Base-by-base conservation (phyloP, 1,139 yeast genomes). In the Yamadazyma mexicana region DNA sequence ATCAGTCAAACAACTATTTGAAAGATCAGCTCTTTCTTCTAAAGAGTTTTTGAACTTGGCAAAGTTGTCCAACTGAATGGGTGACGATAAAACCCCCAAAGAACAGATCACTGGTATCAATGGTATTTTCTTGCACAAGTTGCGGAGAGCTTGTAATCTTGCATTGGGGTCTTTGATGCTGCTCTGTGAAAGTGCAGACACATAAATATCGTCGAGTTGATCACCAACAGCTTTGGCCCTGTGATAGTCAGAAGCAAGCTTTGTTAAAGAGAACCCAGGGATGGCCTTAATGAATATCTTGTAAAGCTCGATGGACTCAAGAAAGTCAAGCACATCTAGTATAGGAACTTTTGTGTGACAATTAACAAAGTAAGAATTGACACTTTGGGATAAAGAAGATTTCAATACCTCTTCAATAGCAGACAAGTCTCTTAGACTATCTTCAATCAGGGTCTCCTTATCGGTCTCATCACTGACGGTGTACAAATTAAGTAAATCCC, bases 261-360 rank as follows among this genome's bases (percentile, higher is more conserved):
- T 43, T 10, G 53, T 18, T 35, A 68, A 55, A 5, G 63, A 51
- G 22, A 62, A 45, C 4, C 42, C 34, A 1, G 58, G 56, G 22
- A 59, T 54, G 15, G 51, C 43, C 29, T 34, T 40, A 14, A 35
- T 34, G n/a, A 67, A 44, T 12, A 56, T 31, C 37, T 62, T 59
- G 45, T 54, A 62, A 8, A 59, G 54, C 39, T 64, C 68, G 25
- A 68, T 49, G 17, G 56, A 51, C 41, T 64, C 72, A 35, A 67
- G 47, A 28, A 68, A 54, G 28, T 54, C 56, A 22, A 61, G 49
- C 23, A 59, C 55, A 42, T 66, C 69, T 15, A 68, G 44, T 7
- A 65, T 56, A 2, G 73, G 74, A 7, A 62, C 49, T 42, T 66
- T 67, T 2, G 70, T 55, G 46, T 66, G 66, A 36, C 64, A 62